Evolutionary conservation across 805 yeast species (phyloP), one percentile per base, ranked within the genome.

Genomic region (Wickerhamiella azymoides): DNA sequence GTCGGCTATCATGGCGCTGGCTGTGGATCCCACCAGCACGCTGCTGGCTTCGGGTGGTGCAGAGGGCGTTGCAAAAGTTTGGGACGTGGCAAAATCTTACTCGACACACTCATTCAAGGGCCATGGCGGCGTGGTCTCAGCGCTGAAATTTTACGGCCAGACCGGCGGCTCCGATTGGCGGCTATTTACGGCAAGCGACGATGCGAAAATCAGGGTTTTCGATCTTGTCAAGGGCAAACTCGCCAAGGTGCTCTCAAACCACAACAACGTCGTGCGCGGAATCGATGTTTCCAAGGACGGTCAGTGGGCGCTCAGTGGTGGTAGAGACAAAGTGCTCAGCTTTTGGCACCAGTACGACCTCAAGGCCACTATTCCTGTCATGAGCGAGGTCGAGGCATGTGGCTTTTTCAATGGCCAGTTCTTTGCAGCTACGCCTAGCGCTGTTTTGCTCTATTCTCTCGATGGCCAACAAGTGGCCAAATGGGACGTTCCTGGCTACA

Each of bases 1-100:
- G 2, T 80, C 96, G 1, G 95, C 96, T 1, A 81, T 84, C 1
- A 84, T 83, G 61, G 79, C 85, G 10, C 72, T 85, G 39, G 69
- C 80, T 10, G 75, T 74, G 18, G 98, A 92, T 62, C 60, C 73
- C 2, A 84, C 96, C 0, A 80, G 94, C 2, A 77, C 94, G 2
- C 67, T 92, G 32, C 75, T 88, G 57, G 94, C 96, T 16, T 79
- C 92, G 57, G 99, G 99, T 35, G 86, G 94, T 40, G 82, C 96
- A 0, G 98, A 92, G 62, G 97, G 98, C 40, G 73, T 78, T 36
- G 81, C 88, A 14, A 78, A 84, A 39, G 93, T 92, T 1, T 86
- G 94, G 80, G 99, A 92, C 62, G 72, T 92, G 32, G 88, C 78
- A 52, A 86, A 86, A 30, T 88, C 92, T 1, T 84, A 73, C 52